A percentile compares a stretch with the other conserved stretches of the same genome.
These are phyloP conservation scores for Raffaelea arxii DNA, from an alignment of 2,329 filamentous ascomycete species.

Conservation along the genomic window DNA sequence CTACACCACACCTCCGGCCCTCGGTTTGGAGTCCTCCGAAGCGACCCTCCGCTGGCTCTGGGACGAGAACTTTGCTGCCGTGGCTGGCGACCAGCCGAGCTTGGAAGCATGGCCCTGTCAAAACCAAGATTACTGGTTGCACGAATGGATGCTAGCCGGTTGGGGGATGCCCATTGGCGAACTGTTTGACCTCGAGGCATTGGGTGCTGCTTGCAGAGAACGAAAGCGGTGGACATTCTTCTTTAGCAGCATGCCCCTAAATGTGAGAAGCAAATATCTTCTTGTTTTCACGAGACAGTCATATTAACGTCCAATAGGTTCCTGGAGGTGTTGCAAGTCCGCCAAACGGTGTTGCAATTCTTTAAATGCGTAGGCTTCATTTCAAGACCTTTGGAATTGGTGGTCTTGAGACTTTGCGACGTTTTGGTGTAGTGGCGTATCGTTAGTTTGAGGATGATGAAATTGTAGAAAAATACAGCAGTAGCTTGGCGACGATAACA, in stretches of 20 bases:
- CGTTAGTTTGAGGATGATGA: too few species aligned
- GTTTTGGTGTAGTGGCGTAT: not conserved
- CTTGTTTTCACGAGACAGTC: not conserved
- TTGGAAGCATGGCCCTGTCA: slow-evolving; percentile 32
- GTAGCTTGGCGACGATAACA: too few species aligned
- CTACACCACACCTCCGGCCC: slow-evolving; percentile 18
- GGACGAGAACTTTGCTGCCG: slow-evolving; percentile 42
- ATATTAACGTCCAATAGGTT: not conserved
- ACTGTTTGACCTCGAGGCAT: slow-evolving; percentile 31
- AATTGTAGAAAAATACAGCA: too few species aligned
- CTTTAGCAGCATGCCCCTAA: slow-evolving; percentile 9
- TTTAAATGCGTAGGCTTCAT: too few species aligned
- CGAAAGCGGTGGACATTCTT: slow-evolving; percentile 22
- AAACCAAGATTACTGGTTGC: slow-evolving; percentile 10
- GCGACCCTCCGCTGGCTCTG: slow-evolving; percentile 47
- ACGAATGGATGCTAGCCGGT: slow-evolving; percentile 11
- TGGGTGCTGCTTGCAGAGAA: slow-evolving; percentile 18
- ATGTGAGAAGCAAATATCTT: not conserved
- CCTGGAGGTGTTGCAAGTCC: slow-evolving; percentile 5
- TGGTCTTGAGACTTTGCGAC: too few species aligned
- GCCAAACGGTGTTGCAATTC: slow-evolving; percentile 5
- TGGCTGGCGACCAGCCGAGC: slow-evolving; percentile 44
- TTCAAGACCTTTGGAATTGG: not conserved
- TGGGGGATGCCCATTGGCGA: slow-evolving; percentile 25
- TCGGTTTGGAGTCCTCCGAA: slow-evolving; percentile 38